A percentile compares a stretch with the other conserved stretches of the same genome.
These are phyloP conservation scores for Prunella vulgaris DNA, from an alignment of 257 asterid genomes.

Conservation along the genomic window DNA sequence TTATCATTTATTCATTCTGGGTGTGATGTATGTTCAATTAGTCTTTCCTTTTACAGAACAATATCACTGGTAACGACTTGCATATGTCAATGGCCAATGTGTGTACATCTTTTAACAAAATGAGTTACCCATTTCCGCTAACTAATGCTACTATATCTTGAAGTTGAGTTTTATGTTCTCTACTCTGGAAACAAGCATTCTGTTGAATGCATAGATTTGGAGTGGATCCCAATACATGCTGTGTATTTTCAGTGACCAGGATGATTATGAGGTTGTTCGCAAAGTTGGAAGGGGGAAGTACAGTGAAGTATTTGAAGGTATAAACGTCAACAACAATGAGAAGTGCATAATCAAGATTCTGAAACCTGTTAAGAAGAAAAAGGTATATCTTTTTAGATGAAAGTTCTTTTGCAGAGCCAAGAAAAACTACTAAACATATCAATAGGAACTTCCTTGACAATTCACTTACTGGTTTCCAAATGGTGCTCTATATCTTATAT, in stretches of 20 bases:
- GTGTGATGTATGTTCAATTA: background rate
- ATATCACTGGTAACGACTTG: background rate
- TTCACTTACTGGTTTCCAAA: background rate
- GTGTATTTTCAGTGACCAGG: constrained; percentile 51
- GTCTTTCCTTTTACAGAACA: background rate
- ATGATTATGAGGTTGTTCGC: constrained; percentile 78
- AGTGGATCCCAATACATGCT: background rate
- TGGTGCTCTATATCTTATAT: background rate
- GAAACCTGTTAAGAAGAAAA: constrained; percentile 79
- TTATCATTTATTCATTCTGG: background rate
- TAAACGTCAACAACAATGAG: constrained; percentile 56
- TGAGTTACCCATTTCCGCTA: background rate
- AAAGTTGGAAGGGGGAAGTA: constrained; percentile 87
- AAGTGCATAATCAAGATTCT: constrained; percentile 71
- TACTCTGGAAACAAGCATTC: background rate
- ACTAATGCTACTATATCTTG: background rate
- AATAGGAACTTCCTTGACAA: background rate
- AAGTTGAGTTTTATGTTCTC: background rate
- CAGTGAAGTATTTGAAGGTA: constrained; percentile 84
- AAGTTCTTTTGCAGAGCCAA: background rate
- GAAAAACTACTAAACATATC: background rate
- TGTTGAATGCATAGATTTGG: background rate
- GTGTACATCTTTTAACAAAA: background rate
- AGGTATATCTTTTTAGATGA: constrained; percentile 63
- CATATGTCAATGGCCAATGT: background rate